Evolutionary conservation across 441 rosid species (phyloP).

Genomic region (Populus tomentosa): DNA sequence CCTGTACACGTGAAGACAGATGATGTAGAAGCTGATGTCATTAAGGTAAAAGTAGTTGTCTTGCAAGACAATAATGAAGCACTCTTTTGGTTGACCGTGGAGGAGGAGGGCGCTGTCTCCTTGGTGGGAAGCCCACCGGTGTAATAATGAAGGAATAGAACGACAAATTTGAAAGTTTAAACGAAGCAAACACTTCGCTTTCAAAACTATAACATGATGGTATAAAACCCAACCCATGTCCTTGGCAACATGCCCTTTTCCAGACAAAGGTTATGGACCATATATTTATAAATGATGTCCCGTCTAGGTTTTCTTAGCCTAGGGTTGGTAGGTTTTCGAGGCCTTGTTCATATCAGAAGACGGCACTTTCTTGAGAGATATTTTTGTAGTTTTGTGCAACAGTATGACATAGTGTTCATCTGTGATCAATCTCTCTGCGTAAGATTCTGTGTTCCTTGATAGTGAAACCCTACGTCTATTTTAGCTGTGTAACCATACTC

Average conservation of each 20-base stretch:
- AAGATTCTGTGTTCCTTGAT: too few relatives aligned
- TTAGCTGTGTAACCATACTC: too few relatives aligned
- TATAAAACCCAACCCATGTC: too few relatives aligned
- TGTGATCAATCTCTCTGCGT: too few relatives aligned
- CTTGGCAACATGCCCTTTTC: conserved; percentile 16
- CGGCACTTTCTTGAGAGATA: too few relatives aligned
- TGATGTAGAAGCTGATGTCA: neutral
- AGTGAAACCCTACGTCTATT: too few relatives aligned
- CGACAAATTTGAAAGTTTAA: neutral
- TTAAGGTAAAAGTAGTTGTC: neutral
- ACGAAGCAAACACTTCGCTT: neutral
- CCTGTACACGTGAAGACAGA: neutral
- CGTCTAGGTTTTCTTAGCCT: conserved; percentile 8
- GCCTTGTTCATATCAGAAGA: too few relatives aligned
- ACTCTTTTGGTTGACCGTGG: neutral
- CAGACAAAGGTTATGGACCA: conserved; percentile 12
- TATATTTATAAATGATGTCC: neutral
- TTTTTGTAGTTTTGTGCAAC: too few relatives aligned
- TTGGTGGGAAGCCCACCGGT: conserved; percentile 4
- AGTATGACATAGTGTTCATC: too few relatives aligned
- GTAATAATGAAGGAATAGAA: neutral
- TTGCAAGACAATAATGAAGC: neutral
- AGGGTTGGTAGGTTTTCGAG: too few relatives aligned
- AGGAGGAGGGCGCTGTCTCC: conserved; percentile 9
- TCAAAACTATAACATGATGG: neutral